A percentile compares a stretch with the other conserved stretches of the same genome.
phyloP scores from a whole-genome alignment of 768 basidiomycete species.

The Pholiota microspora region DNA sequence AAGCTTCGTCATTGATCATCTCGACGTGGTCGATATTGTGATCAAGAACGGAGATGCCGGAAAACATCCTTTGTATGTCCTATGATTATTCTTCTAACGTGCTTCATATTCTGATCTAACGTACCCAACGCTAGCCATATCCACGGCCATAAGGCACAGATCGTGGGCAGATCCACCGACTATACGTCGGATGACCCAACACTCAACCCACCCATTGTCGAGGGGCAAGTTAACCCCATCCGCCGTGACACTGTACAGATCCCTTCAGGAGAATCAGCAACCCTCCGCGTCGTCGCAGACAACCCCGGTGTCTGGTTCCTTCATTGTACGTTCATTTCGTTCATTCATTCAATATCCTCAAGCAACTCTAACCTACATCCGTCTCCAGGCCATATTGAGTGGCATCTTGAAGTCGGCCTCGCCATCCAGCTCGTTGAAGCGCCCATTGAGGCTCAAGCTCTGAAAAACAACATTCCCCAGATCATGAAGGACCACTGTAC shows the following conservation, averaged over 20 bases:
- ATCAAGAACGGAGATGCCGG: conserved; percentile 70
- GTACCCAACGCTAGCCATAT: conserved; percentile 53
- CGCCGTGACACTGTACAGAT: conserved; percentile 89
- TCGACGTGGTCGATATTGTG: conserved; percentile 76
- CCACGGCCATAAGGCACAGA: conserved; percentile 5
- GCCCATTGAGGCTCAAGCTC: conserved; percentile 65
- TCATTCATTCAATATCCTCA: neutral
- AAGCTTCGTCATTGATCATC: conserved; percentile 72
- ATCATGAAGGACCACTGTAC: conserved; percentile 71
- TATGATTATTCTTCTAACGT: conserved; percentile 2
- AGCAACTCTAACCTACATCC: too few species aligned
- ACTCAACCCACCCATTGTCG: conserved; percentile 13
- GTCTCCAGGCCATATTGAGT: conserved; percentile 72
- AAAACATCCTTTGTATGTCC: conserved; percentile 79
- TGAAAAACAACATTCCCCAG: conserved; percentile 49
- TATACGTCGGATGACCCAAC: conserved; percentile 71
- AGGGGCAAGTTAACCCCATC: conserved; percentile 70
- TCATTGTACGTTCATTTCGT: conserved; percentile 54
- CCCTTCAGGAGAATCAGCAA: conserved; percentile 62
- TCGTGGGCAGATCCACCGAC: conserved; percentile 33
- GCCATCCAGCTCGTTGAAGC: conserved; percentile 86
- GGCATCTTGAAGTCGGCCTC: conserved; percentile 84
- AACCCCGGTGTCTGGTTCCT: conserved; percentile 93
- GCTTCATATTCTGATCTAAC: neutral
- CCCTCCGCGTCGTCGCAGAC: conserved; percentile 79